phyloP scores from a whole-genome alignment of 768 basidiomycete species.

The Auriscalpium vulgare region DNA sequence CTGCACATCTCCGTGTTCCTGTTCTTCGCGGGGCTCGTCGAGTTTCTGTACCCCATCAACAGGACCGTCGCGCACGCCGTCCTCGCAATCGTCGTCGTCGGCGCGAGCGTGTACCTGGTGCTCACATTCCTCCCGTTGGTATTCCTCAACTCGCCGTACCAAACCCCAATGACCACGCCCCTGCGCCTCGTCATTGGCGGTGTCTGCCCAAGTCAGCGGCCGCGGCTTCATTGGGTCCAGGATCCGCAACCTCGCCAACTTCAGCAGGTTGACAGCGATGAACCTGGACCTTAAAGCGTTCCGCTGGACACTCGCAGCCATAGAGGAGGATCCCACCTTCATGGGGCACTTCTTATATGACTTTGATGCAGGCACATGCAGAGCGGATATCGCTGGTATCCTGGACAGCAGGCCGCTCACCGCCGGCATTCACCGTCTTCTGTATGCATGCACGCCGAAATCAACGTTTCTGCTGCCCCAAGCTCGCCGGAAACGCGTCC shows the following conservation, averaged over 20 bases:
- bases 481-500: no score
- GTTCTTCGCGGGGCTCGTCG: conserved; percentile 7
- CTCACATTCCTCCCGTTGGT: conserved; percentile 8
- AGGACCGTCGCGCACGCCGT: conserved; percentile 1
- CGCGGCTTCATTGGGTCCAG: background rate
- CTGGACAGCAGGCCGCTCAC: background rate
- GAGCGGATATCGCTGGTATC: no score
- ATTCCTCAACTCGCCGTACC: conserved; percentile 7
- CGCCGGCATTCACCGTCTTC: background rate
- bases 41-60: conserved; percentile 7
- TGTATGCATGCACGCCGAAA: background rate
- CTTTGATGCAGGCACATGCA: no score
- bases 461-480: background rate
- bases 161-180: conserved; percentile 7
- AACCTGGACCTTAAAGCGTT: conserved; percentile 1
- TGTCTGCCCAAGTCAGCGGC: background rate
- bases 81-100: background rate
- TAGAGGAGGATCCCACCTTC: no score
- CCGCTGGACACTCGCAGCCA: background rate
- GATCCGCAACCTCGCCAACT: background rate
- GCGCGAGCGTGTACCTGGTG: conserved; percentile 1
- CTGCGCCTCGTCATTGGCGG: background rate
- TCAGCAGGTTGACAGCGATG: background rate
- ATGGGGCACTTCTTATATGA: no score
- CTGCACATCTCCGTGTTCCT: conserved; percentile 10